Percentiles rank a stretch among this genome's conserved stretches.
Evolutionary conservation across 1,139 yeast genomes (phyloP).

Genomic region (Scheffersomyces illinoinensis): DNA sequence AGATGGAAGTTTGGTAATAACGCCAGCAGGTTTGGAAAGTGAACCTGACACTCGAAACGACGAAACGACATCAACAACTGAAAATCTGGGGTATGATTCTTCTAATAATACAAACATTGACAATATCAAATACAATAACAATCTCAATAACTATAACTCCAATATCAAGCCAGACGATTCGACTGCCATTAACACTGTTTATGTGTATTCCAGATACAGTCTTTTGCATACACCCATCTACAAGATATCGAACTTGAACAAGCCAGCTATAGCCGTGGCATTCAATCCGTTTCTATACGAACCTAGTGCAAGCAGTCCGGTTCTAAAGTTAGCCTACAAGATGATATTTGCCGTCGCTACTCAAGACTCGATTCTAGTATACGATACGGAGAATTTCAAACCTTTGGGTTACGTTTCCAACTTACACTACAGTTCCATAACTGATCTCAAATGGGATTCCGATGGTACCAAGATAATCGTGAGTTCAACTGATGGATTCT

Average conservation of each 20-base stretch:
- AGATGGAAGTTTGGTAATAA: slow-evolving; percentile 77
- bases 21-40: slow-evolving; percentile 67
- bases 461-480: slow-evolving; percentile 74
- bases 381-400: slow-evolving; percentile 67
- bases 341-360: slow-evolving; percentile 93
- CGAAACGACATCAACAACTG: neutral
- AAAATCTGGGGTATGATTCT: slow-evolving; percentile 4
- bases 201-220: slow-evolving; percentile 71
- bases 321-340: slow-evolving; percentile 65
- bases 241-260: slow-evolving; percentile 73
- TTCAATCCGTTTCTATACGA: slow-evolving; percentile 71
- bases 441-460: slow-evolving; percentile 82
- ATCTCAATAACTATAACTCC: slow-evolving; percentile 8
- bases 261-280: slow-evolving; percentile 80
- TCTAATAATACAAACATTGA: slow-evolving; percentile 2
- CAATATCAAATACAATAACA: slow-evolving; percentile 10
- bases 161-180: neutral
- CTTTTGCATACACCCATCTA: slow-evolving; percentile 70
- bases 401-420: slow-evolving; percentile 79
- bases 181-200: slow-evolving; percentile 58
- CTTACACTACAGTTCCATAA: slow-evolving; percentile 83
- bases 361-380: slow-evolving; percentile 79
- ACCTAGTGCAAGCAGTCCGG: slow-evolving; percentile 16
- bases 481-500: slow-evolving; percentile 94
- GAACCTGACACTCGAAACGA: slow-evolving; percentile 39